Conservation (phyloP, 1,139 yeast genomes). For the Geotrichum phurueaensis region DNA sequence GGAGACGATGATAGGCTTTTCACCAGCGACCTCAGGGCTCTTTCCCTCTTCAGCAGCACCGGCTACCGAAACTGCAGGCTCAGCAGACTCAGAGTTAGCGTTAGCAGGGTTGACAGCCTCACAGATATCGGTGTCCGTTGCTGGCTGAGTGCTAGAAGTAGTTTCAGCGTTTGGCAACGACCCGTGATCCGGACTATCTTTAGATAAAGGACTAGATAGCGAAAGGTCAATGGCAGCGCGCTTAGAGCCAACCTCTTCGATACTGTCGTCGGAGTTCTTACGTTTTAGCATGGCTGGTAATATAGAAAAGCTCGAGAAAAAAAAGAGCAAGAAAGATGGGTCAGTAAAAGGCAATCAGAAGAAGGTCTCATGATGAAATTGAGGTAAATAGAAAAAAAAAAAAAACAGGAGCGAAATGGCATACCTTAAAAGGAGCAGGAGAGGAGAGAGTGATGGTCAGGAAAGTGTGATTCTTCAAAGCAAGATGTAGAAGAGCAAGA, state of each 20-base stretch:
- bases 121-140: not conserved
- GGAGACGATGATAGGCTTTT: slow-evolving; percentile 14
- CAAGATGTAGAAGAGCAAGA: not conserved
- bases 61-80: not conserved
- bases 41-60: not conserved
- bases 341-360: not conserved
- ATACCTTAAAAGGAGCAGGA: not conserved
- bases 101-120: not conserved
- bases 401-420: not conserved
- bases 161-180: not conserved
- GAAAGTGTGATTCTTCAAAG: not conserved
- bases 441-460: not conserved
- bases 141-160: not conserved
- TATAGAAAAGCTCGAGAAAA: not conserved
- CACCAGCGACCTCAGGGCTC: not conserved
- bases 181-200: not conserved
- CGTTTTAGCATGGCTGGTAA: slow-evolving; percentile 47
- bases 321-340: not conserved
- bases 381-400: not conserved
- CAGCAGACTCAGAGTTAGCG: not conserved
- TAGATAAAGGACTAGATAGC: not conserved
- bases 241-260: slow-evolving; percentile 40
- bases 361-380: not conserved
- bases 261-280: slow-evolving; percentile 55
- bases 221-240: slow-evolving; percentile 59